Evolutionary conservation across 2,329 filamentous ascomycete species (phyloP), one percentile per base, ranked within the genome.

Genomic region (Didymellaceae sp.): DNA sequence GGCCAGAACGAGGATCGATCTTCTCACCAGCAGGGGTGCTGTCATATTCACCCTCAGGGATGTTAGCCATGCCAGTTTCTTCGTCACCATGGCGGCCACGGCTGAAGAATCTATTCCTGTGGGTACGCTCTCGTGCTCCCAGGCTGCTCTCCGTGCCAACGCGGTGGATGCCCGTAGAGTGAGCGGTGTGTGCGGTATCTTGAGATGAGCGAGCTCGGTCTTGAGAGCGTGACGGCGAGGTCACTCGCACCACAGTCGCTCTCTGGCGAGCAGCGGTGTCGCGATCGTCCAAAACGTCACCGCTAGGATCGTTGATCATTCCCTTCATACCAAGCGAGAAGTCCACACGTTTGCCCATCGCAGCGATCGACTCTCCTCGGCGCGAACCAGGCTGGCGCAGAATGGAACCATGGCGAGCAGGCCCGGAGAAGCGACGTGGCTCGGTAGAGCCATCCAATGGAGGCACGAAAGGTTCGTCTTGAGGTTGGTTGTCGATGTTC

Each of bases 311-410:
- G 24, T 77, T 78, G 1, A 81, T 77, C 31, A 86, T 76, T 34
- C 82, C 79, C 25, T 76, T 79, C 80, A 88, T 87, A 22, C 87
- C 87, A 2, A 89, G 77, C 1, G 86, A 88, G 71, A 89, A 89
- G 66, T 89, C 87, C 22, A 89, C 85, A 21, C 85, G 83, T 45
- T 83, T 84, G 26, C 77, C 77, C 76, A 85, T 83, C 8, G 78
- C 75, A 1, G 81, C 78, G 7, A 84, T 72, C 0, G 84, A 83
- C 57, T 87, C 83, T 24, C 80, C 80, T 7, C 83, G 80, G 26
- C 73, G 68, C 37, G 75, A 75, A 24, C 76, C 74, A 14, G 77
- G 74, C 43, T 77, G 78, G 42, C 82, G 82, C 16, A 87, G 74
- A 51, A 86, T 85, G 0, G 82, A 85, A 6, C 76, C 75, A 39